phyloP scores from a whole-genome alignment of 2,329 filamentous ascomycete species.

The Reticulascus tulasneorum region DNA sequence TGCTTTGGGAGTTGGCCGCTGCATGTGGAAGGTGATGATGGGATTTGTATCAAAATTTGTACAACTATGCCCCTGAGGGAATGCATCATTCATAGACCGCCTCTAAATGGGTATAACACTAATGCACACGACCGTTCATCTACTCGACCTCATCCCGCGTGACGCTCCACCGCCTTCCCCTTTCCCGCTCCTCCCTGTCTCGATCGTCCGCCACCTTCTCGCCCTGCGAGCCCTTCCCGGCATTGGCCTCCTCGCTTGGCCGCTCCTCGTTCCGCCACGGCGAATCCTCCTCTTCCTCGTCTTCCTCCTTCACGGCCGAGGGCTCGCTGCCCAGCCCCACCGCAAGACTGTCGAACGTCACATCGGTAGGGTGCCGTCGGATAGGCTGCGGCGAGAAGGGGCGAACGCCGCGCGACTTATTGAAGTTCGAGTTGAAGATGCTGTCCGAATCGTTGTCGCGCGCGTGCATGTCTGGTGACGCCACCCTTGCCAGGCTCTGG shows the following conservation, averaged over 20 bases:
- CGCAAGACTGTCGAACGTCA: conserved; percentile 34
- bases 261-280: not conserved
- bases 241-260: not conserved
- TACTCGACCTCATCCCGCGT: conserved; percentile 5
- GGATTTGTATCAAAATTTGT: conserved; percentile 5
- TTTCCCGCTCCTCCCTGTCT: conserved; percentile 3
- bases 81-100: conserved; percentile 1
- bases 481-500: conserved; percentile 53
- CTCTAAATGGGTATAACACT: conserved; percentile 14
- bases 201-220: not conserved
- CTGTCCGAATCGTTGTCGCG: conserved; percentile 34
- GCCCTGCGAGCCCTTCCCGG: not conserved
- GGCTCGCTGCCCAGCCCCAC: conserved; percentile 14
- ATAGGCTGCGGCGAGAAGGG: conserved; percentile 59
- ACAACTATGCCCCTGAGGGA: conserved; percentile 1
- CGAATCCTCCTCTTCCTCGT: conserved; percentile 5
- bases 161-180: conserved; percentile 8
- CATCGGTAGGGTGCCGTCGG: conserved; percentile 34
- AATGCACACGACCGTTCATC: not conserved
- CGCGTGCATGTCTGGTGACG: conserved; percentile 16
- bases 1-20: too few relatives aligned
- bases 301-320: conserved; percentile 11
- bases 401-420: conserved; percentile 48
- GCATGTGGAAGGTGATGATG: too few relatives aligned
- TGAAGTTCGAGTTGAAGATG: conserved; percentile 50